Base-by-base conservation (phyloP, 192 early-diverging fungal genomes). In the Haplosporangium gracile region DNA sequence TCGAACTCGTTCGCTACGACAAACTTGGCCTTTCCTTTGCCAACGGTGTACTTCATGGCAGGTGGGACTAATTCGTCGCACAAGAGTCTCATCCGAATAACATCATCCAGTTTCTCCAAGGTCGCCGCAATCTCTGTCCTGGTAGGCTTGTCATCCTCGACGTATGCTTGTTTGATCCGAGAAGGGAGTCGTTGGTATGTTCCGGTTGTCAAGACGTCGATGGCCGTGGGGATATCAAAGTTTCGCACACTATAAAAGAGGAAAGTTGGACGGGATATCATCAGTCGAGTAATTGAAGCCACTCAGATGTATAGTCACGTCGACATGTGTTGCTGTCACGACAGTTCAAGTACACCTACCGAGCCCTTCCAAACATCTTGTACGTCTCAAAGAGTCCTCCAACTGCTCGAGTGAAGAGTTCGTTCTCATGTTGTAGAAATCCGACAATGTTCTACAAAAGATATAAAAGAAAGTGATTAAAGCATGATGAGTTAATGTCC, bases 131-230 rank as follows among this genome's bases (percentile, higher is more conserved):
- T 91, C 81, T 96, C 91, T 32, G 86, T 71, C 70, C 91, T 88
- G 16, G 87, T 90, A 29, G 97, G 89, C 42, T 83, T 86, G 38
- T 90, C 90, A 20, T 93, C 92, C 15, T 91, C 91, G 40, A 95
- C 85, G 55, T 84, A 82, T 13, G 90, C 86, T 68, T 95, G 82
- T 85, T 95, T 94, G 40, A 97, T 94, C 42, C 93, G 92, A 4
- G 88, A 82, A 2, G 97, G 97, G 73, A 98, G 89, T 7, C 95
- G 91, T 69, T 94, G 93, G 79, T 97, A 98, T 32, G 92, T 91
- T 51, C 97, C 96, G 7, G 95, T 95, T 7, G 95, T 96, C 69
- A 98, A 90, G 24, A 98, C 94, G 80, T 97, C 97, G 13, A 97
- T 91, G 0, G 97, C 96, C 29, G 95, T 97, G 40, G 88, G 78